These are phyloP conservation scores for Nothopassalora personata DNA, from an alignment of 2,329 filamentous ascomycete genomes.

Conservation along the genomic window DNA sequence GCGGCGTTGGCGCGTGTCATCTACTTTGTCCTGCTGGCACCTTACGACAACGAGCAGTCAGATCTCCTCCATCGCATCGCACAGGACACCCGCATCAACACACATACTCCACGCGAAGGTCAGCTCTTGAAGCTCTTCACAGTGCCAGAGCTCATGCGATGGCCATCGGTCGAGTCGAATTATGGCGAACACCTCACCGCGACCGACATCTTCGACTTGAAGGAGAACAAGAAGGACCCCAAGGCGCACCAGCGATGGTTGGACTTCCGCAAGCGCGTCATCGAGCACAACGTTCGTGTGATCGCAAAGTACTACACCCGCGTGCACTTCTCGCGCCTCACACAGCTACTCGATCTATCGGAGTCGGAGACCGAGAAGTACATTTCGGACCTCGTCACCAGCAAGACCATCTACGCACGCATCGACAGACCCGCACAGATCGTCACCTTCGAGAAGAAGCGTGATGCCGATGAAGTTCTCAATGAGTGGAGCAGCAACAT, in stretches of 20 bases:
- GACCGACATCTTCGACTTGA: slow-evolving; percentile 77
- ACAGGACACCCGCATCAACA: slow-evolving; percentile 67
- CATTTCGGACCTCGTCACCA: slow-evolving; percentile 92
- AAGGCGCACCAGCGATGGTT: slow-evolving; percentile 86
- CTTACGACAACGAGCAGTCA: slow-evolving; percentile 97
- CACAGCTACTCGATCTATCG: slow-evolving; percentile 81
- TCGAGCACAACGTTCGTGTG: slow-evolving; percentile 97
- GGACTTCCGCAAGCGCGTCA: slow-evolving; percentile 94
- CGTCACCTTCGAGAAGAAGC: slow-evolving; percentile 89
- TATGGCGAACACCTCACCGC: slow-evolving; percentile 83
- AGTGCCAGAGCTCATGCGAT: slow-evolving; percentile 93
- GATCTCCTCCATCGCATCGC: slow-evolving; percentile 92
- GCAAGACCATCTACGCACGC: slow-evolving; percentile 96
- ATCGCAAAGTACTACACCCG: slow-evolving; percentile 98
- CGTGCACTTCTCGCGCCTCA: slow-evolving; percentile 86
- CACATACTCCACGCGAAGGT: slow-evolving; percentile 59
- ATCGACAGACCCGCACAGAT: slow-evolving; percentile 90
- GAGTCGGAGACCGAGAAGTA: slow-evolving; percentile 99
- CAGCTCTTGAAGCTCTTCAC: slow-evolving; percentile 92
- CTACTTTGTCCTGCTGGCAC: slow-evolving; percentile 93
- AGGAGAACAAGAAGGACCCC: slow-evolving; percentile 58
- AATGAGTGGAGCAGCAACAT: slow-evolving; percentile 99
- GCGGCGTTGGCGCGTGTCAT: slow-evolving; percentile 88
- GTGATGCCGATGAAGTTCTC: slow-evolving; percentile 89
- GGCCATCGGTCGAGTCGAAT: slow-evolving; percentile 84